Evolutionary conservation across 768 basidiomycete species (phyloP).

Genomic region (Aureoboletus auriporus): DNA sequence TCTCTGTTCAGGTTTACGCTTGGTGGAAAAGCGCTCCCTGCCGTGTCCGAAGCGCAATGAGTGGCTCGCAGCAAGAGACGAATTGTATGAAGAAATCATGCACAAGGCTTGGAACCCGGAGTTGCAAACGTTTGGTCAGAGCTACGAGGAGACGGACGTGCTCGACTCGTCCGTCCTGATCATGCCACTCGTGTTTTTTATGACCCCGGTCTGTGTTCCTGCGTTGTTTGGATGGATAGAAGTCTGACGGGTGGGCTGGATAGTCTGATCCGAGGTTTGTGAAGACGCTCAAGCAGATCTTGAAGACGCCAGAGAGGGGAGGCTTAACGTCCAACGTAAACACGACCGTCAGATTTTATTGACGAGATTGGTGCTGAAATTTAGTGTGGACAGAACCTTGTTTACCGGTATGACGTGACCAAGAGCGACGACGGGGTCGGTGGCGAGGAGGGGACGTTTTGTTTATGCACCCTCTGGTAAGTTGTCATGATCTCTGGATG

Average conservation of each 20-base stretch:
- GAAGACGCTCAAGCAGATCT: conserved; percentile 75
- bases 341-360: not conserved
- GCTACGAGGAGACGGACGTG: conserved; percentile 80
- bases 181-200: conserved; percentile 93
- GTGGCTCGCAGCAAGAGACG: conserved; percentile 77
- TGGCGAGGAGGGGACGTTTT: conserved; percentile 94
- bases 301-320: conserved; percentile 85
- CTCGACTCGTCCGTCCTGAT: conserved; percentile 88
- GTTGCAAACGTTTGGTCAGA: conserved; percentile 73
- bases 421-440: conserved; percentile 93
- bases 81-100: conserved; percentile 93
- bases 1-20: conserved; percentile 58
- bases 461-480: conserved; percentile 80
- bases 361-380: conserved; percentile 3
- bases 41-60: conserved; percentile 70
- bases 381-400: conserved; percentile 54
- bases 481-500: conserved; percentile 7
- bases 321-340: conserved; percentile 83
- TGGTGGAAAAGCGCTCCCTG: conserved; percentile 92
- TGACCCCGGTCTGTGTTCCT: conserved; percentile 56
- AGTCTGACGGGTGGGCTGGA: too few relatives aligned
- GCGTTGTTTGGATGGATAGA: not conserved
- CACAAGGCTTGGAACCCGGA: conserved; percentile 78
- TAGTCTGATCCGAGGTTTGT: conserved; percentile 88
- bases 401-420: conserved; percentile 84